Evolutionary conservation across 176 grass and related monocot genomes (phyloP), one percentile per base, ranked within the genome.

Genomic region (Oryza punctata): DNA sequence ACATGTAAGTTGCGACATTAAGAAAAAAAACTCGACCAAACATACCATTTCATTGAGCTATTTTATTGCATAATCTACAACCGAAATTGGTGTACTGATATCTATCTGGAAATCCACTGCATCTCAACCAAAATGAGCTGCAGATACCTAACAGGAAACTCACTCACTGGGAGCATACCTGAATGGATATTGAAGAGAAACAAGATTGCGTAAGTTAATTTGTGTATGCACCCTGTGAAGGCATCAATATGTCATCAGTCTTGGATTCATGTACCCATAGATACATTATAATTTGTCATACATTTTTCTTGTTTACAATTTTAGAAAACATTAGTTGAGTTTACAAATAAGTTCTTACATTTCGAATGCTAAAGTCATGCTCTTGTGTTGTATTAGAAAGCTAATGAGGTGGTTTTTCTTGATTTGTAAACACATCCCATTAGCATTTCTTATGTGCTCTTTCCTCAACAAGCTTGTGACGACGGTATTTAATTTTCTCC

Each of bases 71-170:
- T 85, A 24, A 3, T 14, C 21, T 63, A 78, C 19, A 70, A 81
- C 75, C 26, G 52, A 87, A 69, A 49, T 76, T 83, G n/a, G 73
- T n/a, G 69, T 65, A 74, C 79, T 90, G 91, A 90, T 93, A 90
- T 91, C 78, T 98, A 65, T 90, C 89, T 57, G 85, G 50, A 54
- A 54, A 54, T 21, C 18, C 50, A 2, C 1, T 16, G 50, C 50
- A 3, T 14, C 67, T 81, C 44, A 78, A 81, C 70, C 32, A 52
- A 89, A 69, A 49, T 72, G 78, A 26, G 73, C 26, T 73, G 79
- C 79, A 94, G 96, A 90, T 94, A 91, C 88, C 81, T 98, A 60
- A 94, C 89, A 47, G 87, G 79, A 87, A 98, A 98, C 43, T 89
- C 85, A 87, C 96, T 98, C 69, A 83, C 76, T 68, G 96, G 87